A percentile compares a stretch with the other conserved stretches of the same genome.
Evolutionary conservation across 345 rosid genomes (phyloP).

Genomic region (Salix dunnii): DNA sequence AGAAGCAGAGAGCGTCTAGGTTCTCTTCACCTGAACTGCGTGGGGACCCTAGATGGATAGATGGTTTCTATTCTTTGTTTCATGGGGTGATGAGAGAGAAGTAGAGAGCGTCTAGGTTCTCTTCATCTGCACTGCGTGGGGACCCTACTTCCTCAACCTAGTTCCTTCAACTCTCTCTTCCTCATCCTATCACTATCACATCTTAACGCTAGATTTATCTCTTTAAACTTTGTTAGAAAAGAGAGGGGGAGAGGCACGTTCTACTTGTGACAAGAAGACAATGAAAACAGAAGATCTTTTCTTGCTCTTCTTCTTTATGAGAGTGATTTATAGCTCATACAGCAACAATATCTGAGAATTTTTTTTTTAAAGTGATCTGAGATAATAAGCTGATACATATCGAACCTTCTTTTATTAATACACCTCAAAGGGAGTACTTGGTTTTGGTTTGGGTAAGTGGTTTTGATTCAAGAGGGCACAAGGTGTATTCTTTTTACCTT

Average conservation of each 20-base stretch:
- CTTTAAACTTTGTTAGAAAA: neutral
- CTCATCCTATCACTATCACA: neutral
- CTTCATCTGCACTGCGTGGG: conserved; percentile 24
- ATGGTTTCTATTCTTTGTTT: neutral
- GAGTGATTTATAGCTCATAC: neutral
- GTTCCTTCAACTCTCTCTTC: neutral
- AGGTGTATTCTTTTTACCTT: conserved; percentile 12
- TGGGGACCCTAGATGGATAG: too few species aligned
- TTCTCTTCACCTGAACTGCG: too few species aligned
- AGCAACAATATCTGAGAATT: neutral
- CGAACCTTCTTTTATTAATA: neutral
- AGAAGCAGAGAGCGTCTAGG: too few species aligned
- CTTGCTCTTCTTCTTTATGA: neutral
- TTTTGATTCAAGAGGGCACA: conserved; percentile 13
- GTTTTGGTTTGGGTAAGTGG: neutral
- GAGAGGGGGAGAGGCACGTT: neutral
- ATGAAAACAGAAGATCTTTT: neutral
- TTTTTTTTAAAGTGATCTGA: neutral
- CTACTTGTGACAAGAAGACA: neutral
- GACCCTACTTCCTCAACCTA: conserved; percentile 7
- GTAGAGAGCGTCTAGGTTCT: conserved; percentile 42
- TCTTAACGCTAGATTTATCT: neutral
- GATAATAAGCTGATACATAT: neutral
- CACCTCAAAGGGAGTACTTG: neutral
- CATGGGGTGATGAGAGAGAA: neutral